Base-by-base conservation (phyloP, 2,329 filamentous ascomycete genomes). In the Orbilia quercus region DNA sequence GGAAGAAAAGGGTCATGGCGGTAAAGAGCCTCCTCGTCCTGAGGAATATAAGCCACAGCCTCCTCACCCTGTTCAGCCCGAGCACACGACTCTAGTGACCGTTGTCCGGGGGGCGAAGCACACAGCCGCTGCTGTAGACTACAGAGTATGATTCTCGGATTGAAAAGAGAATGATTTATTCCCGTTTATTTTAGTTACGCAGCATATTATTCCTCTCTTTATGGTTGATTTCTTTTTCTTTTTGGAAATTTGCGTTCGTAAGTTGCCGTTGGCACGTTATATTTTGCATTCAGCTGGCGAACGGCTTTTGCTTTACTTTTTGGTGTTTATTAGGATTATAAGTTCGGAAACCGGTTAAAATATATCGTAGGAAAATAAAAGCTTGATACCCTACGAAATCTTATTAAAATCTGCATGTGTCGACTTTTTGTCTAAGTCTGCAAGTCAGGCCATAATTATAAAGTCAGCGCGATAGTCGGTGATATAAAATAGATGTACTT, bases 41-140 rank as follows among this genome's bases (percentile, higher is more conserved):
- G n/a, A n/a, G 28, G 9, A 40, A 3, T 40, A 22, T 44, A 28
- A 59, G 25, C 25, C 47, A n/a, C 62, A 55, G n/a, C 50, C 48
- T 7, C 50, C 50, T 14, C 44, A 47, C 18, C 50, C 16, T 25
- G 14, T 23, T 9, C 22, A 25, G 36, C 64, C 44, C 20, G 48
- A 65, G 9, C 31, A 20, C 14, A 72, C 67, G 25, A 72, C 67
- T 4, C 40, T 72, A 51, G 23, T 6, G 12, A 72, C 67, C 2
- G 20, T 64, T 6, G 67, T 72, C 12, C 59, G 67, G 20, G 28
- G 14, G 28, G 38, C 67, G 20, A 28, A 71, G 42, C 51, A 63
- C 31, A 28, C 42, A 18, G n/a, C 42, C 23, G 9, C 50, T 50
- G 28, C 31, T 28, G 31, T 20, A 53, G 25, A 20, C 31, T 62